Evolutionary conservation across 352 stramenopile species (phyloP).

Genomic region (Pythium rhizo-oryzae): DNA sequence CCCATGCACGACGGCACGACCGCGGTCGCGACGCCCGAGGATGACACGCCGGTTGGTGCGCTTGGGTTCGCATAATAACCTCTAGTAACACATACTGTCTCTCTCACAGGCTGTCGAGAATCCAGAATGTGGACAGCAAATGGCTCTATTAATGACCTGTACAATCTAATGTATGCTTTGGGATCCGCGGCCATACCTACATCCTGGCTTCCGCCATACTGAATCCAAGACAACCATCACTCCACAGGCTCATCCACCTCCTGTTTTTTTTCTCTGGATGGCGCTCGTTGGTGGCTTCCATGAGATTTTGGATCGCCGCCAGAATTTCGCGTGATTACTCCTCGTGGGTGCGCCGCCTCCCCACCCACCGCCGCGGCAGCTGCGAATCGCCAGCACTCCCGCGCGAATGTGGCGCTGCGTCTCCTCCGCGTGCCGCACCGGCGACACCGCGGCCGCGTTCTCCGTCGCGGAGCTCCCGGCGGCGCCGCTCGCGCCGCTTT

Average conservation of each 20-base stretch:
- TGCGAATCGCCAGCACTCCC: too few species aligned
- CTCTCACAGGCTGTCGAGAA: neutral
- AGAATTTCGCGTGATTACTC: neutral
- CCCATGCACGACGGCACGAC: neutral
- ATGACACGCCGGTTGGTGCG: neutral
- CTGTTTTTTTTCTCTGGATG: too few species aligned
- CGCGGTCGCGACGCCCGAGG: too few species aligned
- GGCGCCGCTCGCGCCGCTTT: conserved; percentile 17
- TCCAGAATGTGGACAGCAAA: neutral
- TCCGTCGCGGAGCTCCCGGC: conserved; percentile 14
- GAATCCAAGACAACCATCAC: neutral
- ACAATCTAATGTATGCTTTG: too few species aligned
- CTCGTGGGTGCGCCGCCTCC: neutral
- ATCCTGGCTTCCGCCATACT: too few species aligned
- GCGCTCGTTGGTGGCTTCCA: neutral
- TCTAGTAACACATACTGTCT: neutral
- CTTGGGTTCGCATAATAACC: neutral
- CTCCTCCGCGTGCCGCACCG: conserved; percentile 5
- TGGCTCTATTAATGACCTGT: neutral
- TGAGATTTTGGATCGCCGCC: neutral
- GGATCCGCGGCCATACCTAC: too few species aligned
- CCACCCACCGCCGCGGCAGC: neutral
- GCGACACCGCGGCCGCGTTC: neutral
- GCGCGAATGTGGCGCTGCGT: conserved; percentile 13
- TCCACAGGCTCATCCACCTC: neutral